phyloP scores from a whole-genome alignment of 2,329 filamentous ascomycete species.

The Claviceps pazoutovae region DNA sequence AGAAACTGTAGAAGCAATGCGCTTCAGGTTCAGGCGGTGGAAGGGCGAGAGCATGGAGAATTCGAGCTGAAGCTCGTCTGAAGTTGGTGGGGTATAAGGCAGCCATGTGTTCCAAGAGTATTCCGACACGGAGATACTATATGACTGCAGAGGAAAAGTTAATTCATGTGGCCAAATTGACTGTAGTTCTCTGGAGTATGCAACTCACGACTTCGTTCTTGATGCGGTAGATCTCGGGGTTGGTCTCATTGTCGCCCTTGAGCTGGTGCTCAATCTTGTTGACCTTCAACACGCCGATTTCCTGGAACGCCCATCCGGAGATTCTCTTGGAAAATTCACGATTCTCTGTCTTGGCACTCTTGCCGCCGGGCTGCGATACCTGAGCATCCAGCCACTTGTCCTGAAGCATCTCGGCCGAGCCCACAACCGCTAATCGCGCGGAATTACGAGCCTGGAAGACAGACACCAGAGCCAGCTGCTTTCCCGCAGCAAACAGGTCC shows the following conservation, averaged over 20 bases:
- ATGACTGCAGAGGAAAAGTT: slow-evolving; percentile 42
- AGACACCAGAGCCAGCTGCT: slow-evolving; percentile 74
- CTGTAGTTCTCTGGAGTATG: background rate
- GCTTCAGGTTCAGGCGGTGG: slow-evolving; percentile 65
- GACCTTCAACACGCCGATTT: slow-evolving; percentile 77
- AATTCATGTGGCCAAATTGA: background rate
- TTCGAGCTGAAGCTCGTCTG: slow-evolving; percentile 78
- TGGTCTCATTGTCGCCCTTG: slow-evolving; percentile 42
- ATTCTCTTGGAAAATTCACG: slow-evolving; percentile 72
- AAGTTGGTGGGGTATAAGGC: slow-evolving; percentile 55
- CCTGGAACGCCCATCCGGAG: slow-evolving; percentile 92
- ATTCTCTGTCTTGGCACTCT: slow-evolving; percentile 56
- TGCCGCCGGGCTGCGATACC: slow-evolving; percentile 46
- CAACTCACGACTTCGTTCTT: slow-evolving; percentile 91
- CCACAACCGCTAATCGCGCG: slow-evolving; percentile 74
- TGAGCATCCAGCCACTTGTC: slow-evolving; percentile 79
- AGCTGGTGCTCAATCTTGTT: slow-evolving; percentile 70
- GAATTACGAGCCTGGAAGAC: slow-evolving; percentile 86
- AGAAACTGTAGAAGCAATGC: slow-evolving; percentile 41
- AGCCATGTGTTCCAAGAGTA: slow-evolving; percentile 61
- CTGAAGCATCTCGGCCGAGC: slow-evolving; percentile 74
- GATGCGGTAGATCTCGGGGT: slow-evolving; percentile 83
- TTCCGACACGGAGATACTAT: slow-evolving; percentile 79
- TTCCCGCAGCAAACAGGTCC: slow-evolving; percentile 72
- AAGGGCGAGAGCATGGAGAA: slow-evolving; percentile 98